Conservation (phyloP, 2,329 filamentous ascomycete species). For the Capronia coronata region DNA sequence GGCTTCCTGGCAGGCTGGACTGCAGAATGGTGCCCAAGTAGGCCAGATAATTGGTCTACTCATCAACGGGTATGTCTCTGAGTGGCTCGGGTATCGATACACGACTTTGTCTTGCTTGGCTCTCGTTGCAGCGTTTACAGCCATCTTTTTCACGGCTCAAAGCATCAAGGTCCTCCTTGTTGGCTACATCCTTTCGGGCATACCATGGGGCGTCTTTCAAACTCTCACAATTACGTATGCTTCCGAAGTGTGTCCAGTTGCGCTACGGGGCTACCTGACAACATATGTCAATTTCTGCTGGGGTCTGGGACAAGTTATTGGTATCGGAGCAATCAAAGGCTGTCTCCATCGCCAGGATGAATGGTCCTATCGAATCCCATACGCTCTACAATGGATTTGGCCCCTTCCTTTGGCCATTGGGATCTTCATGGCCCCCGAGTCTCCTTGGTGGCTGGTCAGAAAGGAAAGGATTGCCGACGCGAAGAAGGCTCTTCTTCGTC, state of each 20-base stretch:
- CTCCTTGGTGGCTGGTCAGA: slow-evolving; percentile 47
- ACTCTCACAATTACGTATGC: slow-evolving; percentile 43
- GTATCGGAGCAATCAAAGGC: slow-evolving; percentile 45
- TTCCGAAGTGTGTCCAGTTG: slow-evolving; percentile 42
- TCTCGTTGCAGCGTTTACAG: slow-evolving; percentile 36
- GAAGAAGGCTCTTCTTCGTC: slow-evolving; percentile 37
- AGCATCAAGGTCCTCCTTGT: slow-evolving; percentile 32
- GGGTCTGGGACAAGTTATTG: slow-evolving; percentile 47
- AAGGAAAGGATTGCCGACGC: slow-evolving; percentile 42
- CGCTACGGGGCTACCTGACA: slow-evolving; percentile 41
- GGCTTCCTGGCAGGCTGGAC: slow-evolving; percentile 51
- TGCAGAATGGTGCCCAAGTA: slow-evolving; percentile 47
- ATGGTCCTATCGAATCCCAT: slow-evolving; percentile 49
- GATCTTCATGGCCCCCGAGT: slow-evolving; percentile 44
- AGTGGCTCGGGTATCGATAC: slow-evolving; percentile 58
- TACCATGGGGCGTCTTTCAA: slow-evolving; percentile 42
- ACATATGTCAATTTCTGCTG: slow-evolving; percentile 43
- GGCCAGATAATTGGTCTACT: slow-evolving; percentile 62
- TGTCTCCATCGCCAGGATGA: slow-evolving; percentile 42
- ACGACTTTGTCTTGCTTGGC: slow-evolving; percentile 55
- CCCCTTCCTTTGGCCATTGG: slow-evolving; percentile 44
- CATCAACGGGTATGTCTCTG: slow-evolving; percentile 59
- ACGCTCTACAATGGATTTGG: slow-evolving; percentile 49
- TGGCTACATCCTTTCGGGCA: slow-evolving; percentile 36
- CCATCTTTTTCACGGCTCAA: slow-evolving; percentile 37